Evolutionary conservation across 2,329 filamentous ascomycete species (phyloP).

Genomic region (Fusarium veterinarium): DNA sequence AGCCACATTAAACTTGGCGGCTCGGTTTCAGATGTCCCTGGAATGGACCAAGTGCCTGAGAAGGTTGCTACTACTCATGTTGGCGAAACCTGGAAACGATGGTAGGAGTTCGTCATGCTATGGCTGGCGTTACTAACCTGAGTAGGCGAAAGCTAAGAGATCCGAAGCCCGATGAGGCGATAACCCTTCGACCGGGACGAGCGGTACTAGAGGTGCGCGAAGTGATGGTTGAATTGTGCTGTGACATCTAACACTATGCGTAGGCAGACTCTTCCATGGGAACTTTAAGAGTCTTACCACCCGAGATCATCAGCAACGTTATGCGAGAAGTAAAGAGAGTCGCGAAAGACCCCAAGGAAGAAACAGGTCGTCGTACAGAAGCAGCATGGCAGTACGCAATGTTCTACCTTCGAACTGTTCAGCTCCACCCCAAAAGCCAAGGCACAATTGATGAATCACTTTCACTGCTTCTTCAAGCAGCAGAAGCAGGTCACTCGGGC

Average conservation of each 20-base stretch:
- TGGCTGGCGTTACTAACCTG: too few relatives aligned
- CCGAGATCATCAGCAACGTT: neutral
- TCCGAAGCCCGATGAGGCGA: neutral
- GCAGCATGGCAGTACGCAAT: neutral
- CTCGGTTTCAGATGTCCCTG: neutral
- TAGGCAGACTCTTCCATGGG: neutral
- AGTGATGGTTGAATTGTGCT: neutral
- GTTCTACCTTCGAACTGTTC: neutral
- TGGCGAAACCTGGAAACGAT: neutral
- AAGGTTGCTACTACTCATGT: neutral
- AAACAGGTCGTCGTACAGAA: rapidly evolving
- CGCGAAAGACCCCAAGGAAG: rapidly evolving
- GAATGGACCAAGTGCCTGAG: neutral
- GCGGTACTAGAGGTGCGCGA: neutral
- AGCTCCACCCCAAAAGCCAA: neutral
- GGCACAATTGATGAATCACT: neutral
- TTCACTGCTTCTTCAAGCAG: neutral
- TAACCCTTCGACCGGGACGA: rapidly evolving
- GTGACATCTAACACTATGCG: neutral
- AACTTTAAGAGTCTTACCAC: rapidly evolving
- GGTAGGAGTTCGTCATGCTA: rapidly evolving
- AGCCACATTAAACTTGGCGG: neutral
- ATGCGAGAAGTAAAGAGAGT: neutral
- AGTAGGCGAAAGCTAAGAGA: neutral
- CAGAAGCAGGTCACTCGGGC: neutral